Evolutionary conservation across 805 yeast species (phyloP), one percentile per base, ranked within the genome.

Genomic region (Nematodospora valgi): DNA sequence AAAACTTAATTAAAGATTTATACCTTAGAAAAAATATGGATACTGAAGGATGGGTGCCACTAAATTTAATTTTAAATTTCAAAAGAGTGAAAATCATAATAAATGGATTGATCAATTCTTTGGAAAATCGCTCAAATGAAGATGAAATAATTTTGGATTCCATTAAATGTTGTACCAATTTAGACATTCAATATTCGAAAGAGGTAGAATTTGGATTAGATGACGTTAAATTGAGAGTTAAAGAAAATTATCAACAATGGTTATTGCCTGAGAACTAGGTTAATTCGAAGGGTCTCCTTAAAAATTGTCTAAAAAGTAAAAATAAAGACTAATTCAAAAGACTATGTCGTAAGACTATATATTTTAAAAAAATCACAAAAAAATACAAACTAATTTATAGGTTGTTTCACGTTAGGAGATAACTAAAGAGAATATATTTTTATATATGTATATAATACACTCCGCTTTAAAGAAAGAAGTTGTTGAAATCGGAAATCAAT

Each of bases 1-100:
- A 87, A 49, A 93, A 93, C 61, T 71, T 93, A 61, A 69, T 82
- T 48, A 85, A 87, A 62, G 98, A 93, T 63, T 66, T 81, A 34
- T 91, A 64, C 56, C 70, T 93, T 61, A 78, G 96, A 60, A 74
- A 78, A 45, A 85, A 84, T 51, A 85, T 91, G 94, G 76, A 81
- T 58, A 50, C 72, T 30, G 70, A 77, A 40, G 96, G 96, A 17
- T 80, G 81, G 70, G 72, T 88, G 36, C 77, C 80, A 22, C 59
- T 87, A 39, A 52, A 58, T 5, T 70, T 77, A 38, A 70, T 87
- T 44, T 78, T 86, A 40, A 65, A 71, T 40, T 88, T 88, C 59
- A 78, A 82, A 65, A 76, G 96, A 52, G 80, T 91, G 47, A 76
- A 80, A 54, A 73, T 77, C 39, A 67, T 67, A 39, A 51, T 66